phyloP scores from a whole-genome alignment of 129 eudicot species.

The Artemisia annua region DNA sequence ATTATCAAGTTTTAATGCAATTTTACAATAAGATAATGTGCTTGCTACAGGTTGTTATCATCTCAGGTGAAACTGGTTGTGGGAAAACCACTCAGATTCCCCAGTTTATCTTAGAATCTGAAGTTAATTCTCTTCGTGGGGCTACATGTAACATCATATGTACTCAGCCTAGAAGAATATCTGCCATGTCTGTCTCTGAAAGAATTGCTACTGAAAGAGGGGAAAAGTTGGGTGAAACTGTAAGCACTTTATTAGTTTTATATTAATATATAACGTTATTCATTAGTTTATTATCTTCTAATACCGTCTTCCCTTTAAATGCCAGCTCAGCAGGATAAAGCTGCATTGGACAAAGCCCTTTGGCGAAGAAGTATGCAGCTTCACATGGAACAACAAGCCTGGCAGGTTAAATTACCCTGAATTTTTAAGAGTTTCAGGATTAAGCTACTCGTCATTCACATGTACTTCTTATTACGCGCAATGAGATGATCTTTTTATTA shows the following conservation, averaged over 20 bases:
- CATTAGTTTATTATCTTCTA: not conserved
- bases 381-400: conserved; percentile 54
- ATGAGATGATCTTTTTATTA: not conserved
- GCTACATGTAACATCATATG: conserved; percentile 74
- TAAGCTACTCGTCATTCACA: not conserved
- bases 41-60: conserved; percentile 65
- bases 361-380: conserved; percentile 56
- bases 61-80: conserved; percentile 98
- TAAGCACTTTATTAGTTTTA: conserved; percentile 29
- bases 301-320: conserved; percentile 21
- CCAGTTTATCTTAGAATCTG: conserved; percentile 79
- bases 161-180: conserved; percentile 92
- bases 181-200: conserved; percentile 90
- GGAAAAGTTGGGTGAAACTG: conserved; percentile 86
- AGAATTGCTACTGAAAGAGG: conserved; percentile 89
- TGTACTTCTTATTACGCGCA: not conserved
- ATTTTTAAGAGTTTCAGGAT: not conserved
- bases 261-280: not conserved
- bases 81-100: conserved; percentile 96
- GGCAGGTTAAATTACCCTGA: conserved; percentile 59
- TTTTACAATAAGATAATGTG: conserved; percentile 2
- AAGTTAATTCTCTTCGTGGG: conserved; percentile 57
- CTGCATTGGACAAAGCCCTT: conserved; percentile 47
- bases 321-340: conserved; percentile 40
- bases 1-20: not conserved